A percentile compares a stretch with the other conserved stretches of the same genome.
Evolutionary conservation across 1,284 basidiomycete genomes (phyloP).

Genomic region (Anthracocystis walkeri): DNA sequence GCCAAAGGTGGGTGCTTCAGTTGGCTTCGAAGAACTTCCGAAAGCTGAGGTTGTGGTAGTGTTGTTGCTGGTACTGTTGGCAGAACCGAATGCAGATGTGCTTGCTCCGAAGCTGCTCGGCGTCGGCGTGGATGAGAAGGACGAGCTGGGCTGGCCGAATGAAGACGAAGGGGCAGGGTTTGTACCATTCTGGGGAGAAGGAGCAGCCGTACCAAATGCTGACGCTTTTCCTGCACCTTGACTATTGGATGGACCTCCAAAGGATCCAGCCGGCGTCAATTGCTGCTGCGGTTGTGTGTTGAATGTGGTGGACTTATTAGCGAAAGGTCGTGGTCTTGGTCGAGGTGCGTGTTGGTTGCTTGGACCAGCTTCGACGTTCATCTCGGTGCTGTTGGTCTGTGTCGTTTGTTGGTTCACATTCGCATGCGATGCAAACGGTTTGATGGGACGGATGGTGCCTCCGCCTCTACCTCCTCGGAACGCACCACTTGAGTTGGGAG

Average conservation of each 20-base stretch:
- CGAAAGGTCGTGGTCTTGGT: constrained; percentile 35
- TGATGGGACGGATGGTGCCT: constrained; percentile 26
- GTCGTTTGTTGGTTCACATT: constrained; percentile 8
- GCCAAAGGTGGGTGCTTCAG: constrained; percentile 8
- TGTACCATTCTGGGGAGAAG: neutral
- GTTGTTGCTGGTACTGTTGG: neutral
- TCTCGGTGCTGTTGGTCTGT: neutral
- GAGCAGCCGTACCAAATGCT: constrained; percentile 3
- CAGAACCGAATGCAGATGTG: constrained; percentile 29
- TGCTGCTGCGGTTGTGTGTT: constrained; percentile 15
- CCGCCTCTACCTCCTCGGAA: constrained; percentile 36
- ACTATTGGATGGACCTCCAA: neutral
- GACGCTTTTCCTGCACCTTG: constrained; percentile 2
- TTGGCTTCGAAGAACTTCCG: constrained; percentile 3
- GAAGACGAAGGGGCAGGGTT: constrained; percentile 5
- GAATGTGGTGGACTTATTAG: constrained; percentile 42
- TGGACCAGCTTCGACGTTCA: neutral
- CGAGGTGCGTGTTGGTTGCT: constrained; percentile 19
- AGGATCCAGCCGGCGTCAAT: neutral
- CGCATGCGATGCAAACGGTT: constrained; percentile 21
- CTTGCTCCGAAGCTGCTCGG: constrained; percentile 5
- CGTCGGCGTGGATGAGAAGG: constrained; percentile 13
- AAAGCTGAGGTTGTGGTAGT: constrained; percentile 13
- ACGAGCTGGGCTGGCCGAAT: constrained; percentile 13
- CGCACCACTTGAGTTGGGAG: constrained; percentile 4